Conservation (phyloP, 2,329 filamentous ascomycete genomes). For the Fusarium proliferatum region DNA sequence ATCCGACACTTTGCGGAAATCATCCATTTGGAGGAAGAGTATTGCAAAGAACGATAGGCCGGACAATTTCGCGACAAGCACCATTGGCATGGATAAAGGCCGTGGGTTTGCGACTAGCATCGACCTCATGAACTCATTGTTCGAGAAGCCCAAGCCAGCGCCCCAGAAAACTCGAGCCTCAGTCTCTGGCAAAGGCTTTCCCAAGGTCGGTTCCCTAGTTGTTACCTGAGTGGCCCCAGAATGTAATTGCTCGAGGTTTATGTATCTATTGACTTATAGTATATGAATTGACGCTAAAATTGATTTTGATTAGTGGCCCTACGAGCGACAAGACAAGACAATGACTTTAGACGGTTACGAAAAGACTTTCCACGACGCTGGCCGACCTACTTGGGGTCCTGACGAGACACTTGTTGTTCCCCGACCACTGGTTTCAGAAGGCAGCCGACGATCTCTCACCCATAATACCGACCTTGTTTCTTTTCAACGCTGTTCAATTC, state of each 20-base stretch:
- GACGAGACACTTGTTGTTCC: constrained; percentile 77
- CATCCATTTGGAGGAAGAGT: constrained; percentile 52
- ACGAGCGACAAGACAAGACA: constrained; percentile 80
- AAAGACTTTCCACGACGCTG: constrained; percentile 75
- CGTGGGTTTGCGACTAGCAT: constrained; percentile 87
- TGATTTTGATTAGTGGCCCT: constrained; percentile 78
- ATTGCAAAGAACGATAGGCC: constrained; percentile 45
- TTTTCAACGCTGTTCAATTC: constrained; percentile 59
- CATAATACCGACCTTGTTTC: constrained; percentile 48
- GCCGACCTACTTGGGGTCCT: constrained; percentile 83
- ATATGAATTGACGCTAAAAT: constrained; percentile 58
- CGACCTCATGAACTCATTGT: constrained; percentile 95
- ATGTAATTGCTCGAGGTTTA: constrained; percentile 39
- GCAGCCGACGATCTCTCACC: constrained; percentile 42
- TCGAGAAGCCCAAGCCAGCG: constrained; percentile 75
- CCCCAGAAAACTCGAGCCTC: constrained; percentile 64
- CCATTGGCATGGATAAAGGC: constrained; percentile 57
- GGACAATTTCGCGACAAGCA: constrained; percentile 46
- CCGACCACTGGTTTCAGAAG: constrained; percentile 54
- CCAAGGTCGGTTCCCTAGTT: constrained; percentile 81
- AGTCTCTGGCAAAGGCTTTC: constrained; percentile 73
- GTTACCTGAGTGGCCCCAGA: constrained; percentile 49
- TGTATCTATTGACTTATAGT: constrained; percentile 50
- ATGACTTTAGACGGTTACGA: constrained; percentile 73
- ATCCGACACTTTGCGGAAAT: constrained; percentile 61